Percentiles rank a stretch among this genome's conserved stretches.
phyloP scores from a whole-genome alignment of 1,284 basidiomycete genomes.

The Boletus chippewaensis region DNA sequence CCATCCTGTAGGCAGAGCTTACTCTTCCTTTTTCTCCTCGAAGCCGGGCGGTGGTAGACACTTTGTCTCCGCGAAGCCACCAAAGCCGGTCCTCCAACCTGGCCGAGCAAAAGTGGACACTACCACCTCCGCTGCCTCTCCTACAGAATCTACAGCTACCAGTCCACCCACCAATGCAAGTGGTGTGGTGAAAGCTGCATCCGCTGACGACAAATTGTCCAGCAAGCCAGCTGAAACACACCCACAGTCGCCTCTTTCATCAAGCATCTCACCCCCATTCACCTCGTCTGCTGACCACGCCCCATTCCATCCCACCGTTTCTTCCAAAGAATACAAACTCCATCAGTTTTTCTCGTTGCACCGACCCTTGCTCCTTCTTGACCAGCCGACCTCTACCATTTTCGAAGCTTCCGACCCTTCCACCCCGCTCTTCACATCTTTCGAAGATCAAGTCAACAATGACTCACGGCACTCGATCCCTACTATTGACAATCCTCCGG shows the following conservation, averaged over 20 bases:
- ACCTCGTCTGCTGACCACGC: slow-evolving; percentile 8
- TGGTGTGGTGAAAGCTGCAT: slow-evolving; percentile 16
- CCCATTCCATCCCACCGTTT: slow-evolving; percentile 48
- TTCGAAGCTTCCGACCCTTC: slow-evolving; percentile 44
- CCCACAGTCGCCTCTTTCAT: slow-evolving; percentile 5
- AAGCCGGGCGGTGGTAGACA: slow-evolving; percentile 69
- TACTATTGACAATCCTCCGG: slow-evolving; percentile 43
- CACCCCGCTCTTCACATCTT: slow-evolving; percentile 27
- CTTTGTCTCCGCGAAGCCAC: slow-evolving; percentile 63
- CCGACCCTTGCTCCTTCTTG: slow-evolving; percentile 62
- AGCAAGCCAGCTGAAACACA: slow-evolving; percentile 21
- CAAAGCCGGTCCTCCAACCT: slow-evolving; percentile 44
- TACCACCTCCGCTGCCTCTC: slow-evolving; percentile 15
- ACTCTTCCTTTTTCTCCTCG: slow-evolving; percentile 72
- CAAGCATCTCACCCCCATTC: slow-evolving; percentile 11
- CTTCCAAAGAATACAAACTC: slow-evolving; percentile 60
- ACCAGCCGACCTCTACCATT: slow-evolving; percentile 48
- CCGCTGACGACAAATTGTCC: slow-evolving; percentile 21
- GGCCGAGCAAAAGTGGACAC: slow-evolving; percentile 31
- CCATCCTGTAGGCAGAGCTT: slow-evolving; percentile 41
- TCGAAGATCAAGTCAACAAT: slow-evolving; percentile 8
- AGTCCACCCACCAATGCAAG: slow-evolving; percentile 15
- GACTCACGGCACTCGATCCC: slow-evolving; percentile 8
- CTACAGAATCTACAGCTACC: slow-evolving; percentile 18
- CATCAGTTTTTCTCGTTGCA: slow-evolving; percentile 77